Conservation (phyloP, 768 basidiomycete genomes). For the Pilatotrama ljubarskyi region DNA sequence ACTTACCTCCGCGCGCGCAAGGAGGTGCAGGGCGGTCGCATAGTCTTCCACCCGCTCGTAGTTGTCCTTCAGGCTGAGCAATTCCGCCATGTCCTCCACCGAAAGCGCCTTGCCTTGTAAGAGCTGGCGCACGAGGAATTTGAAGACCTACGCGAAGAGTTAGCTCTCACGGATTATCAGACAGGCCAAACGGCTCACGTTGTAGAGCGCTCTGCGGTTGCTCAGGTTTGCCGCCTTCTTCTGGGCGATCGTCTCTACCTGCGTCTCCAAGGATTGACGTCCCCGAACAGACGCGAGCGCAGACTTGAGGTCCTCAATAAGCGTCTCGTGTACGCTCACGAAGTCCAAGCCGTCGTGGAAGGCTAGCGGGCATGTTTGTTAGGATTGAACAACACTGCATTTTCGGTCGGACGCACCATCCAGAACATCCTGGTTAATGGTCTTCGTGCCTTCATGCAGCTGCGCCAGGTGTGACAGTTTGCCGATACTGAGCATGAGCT, state of each 20-base stretch:
- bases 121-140: slow-evolving; percentile 62
- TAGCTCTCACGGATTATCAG: neutral
- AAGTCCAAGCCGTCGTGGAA: slow-evolving; percentile 90
- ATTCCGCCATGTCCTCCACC: slow-evolving; percentile 80
- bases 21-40: slow-evolving; percentile 65
- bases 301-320: slow-evolving; percentile 62
- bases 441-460: slow-evolving; percentile 45
- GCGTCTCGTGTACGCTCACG: slow-evolving; percentile 75
- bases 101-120: slow-evolving; percentile 74
- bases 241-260: slow-evolving; percentile 62
- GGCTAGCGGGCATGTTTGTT: slow-evolving; percentile 53
- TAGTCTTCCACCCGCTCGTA: slow-evolving; percentile 57
- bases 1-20: slow-evolving; percentile 54
- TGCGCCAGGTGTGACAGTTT: slow-evolving; percentile 81
- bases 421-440: slow-evolving; percentile 50
- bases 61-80: slow-evolving; percentile 86
- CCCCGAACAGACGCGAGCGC: slow-evolving; percentile 50
- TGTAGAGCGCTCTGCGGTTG: slow-evolving; percentile 52
- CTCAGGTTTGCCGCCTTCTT: slow-evolving; percentile 47
- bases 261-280: slow-evolving; percentile 64
- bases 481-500: slow-evolving; percentile 91
- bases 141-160: slow-evolving; percentile 57
- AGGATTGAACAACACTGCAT: neutral
- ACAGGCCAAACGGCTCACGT: slow-evolving; percentile 36
- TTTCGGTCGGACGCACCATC: slow-evolving; percentile 46